Conservation (phyloP, 345 rosid genomes). For the Eucalyptus decipiens region DNA sequence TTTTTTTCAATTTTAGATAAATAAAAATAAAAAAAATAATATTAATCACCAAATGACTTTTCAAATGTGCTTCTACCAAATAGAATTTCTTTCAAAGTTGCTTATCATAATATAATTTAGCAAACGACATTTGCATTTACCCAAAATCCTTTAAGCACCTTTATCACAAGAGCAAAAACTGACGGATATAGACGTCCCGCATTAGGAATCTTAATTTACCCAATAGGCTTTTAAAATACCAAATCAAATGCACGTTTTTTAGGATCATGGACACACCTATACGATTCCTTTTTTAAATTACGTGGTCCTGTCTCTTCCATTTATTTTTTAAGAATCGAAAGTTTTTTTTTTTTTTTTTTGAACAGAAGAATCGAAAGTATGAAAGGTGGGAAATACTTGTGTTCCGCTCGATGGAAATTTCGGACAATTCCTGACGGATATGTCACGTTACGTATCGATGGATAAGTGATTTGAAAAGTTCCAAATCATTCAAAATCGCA, state of each 20-base stretch:
- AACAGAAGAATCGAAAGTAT: neutral
- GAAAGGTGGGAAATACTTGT: neutral
- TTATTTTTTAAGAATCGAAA: neutral
- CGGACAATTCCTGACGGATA: too few relatives aligned
- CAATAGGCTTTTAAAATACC: fast-evolving
- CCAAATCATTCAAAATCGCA: neutral
- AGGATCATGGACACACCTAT: neutral
- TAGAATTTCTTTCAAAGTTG: too few relatives aligned
- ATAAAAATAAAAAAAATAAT: too few relatives aligned
- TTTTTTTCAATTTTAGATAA: too few relatives aligned
- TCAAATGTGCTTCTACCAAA: too few relatives aligned
- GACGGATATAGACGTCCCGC: fast-evolving
- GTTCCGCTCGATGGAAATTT: neutral
- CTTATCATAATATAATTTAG: too few relatives aligned
- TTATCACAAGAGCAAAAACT: too few relatives aligned
- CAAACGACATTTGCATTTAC: fast-evolving
- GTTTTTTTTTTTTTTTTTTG: too few relatives aligned
- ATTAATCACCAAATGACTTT: too few relatives aligned
- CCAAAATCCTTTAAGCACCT: too few relatives aligned
- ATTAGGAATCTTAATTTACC: too few relatives aligned
- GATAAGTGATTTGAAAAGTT: neutral
- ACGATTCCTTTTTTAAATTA: neutral
- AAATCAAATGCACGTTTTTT: fast-evolving
- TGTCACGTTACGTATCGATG: neutral
- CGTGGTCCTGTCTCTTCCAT: neutral